These are phyloP conservation scores for Penicillium sp. DNA, from an alignment of 2,329 filamentous ascomycete genomes.

Conservation along the genomic window DNA sequence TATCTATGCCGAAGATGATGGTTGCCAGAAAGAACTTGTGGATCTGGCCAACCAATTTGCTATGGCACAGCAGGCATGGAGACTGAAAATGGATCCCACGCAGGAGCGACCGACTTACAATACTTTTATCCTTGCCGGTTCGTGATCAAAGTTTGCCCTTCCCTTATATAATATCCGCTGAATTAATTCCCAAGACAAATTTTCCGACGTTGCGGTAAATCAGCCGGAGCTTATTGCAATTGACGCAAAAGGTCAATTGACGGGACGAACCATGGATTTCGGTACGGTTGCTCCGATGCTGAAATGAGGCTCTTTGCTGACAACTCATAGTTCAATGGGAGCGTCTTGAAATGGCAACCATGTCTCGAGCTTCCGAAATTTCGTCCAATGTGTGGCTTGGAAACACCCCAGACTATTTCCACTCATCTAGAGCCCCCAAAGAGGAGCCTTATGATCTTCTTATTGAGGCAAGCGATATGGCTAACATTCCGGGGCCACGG, in stretches of 20 bases:
- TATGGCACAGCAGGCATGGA: constrained; percentile 75
- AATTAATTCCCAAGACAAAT: constrained; percentile 55
- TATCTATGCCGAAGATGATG: constrained; percentile 77
- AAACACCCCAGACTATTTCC: constrained; percentile 72
- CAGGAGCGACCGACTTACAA: constrained; percentile 69
- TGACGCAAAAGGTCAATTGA: constrained; percentile 70
- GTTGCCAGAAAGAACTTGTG: constrained; percentile 64
- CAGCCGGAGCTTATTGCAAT: constrained; percentile 73
- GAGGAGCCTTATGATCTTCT: constrained; percentile 72
- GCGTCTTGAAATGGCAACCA: constrained; percentile 85
- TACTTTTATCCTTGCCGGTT: constrained; percentile 74
- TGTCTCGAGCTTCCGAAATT: constrained; percentile 89
- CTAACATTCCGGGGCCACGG: constrained; percentile 71
- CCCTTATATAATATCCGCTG: not conserved
- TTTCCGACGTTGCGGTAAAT: constrained; percentile 70
- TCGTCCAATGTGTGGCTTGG: constrained; percentile 88
- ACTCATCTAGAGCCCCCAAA: constrained; percentile 53
- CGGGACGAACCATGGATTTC: constrained; percentile 82
- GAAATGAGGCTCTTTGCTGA: constrained; percentile 7
- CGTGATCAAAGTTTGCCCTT: constrained; percentile 26
- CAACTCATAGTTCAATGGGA: constrained; percentile 69
- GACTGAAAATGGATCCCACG: constrained; percentile 62
- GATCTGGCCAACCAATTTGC: constrained; percentile 67
- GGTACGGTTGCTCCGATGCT: constrained; percentile 48
- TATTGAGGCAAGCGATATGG: constrained; percentile 86